These are phyloP conservation scores for Saccharomycopsis fibuligera DNA, from an alignment of 805 yeast species.

Conservation along the genomic window DNA sequence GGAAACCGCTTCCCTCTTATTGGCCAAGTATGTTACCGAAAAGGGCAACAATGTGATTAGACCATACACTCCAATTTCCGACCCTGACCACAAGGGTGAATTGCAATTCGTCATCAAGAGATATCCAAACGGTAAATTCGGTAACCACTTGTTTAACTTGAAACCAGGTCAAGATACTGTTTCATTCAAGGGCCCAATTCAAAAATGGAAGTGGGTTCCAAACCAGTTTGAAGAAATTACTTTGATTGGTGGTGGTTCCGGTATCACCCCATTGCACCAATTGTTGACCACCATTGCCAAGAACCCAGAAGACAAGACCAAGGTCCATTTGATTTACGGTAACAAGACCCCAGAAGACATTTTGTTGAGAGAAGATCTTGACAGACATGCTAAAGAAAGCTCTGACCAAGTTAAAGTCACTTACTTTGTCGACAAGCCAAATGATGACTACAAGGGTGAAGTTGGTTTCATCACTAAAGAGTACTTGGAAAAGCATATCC, in stretches of 20 bases:
- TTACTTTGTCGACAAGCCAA: conserved; percentile 74
- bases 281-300: conserved; percentile 66
- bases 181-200: conserved; percentile 89
- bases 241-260: conserved; percentile 93
- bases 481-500: conserved; percentile 51
- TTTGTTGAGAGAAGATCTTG: conserved; percentile 72
- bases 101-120: conserved; percentile 78
- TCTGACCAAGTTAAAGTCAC: conserved; percentile 73
- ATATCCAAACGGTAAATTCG: conserved; percentile 81
- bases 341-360: conserved; percentile 73
- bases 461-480: conserved; percentile 78
- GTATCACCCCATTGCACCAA: conserved; percentile 95
- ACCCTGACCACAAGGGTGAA: conserved; percentile 60
- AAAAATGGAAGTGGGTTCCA: conserved; percentile 86
- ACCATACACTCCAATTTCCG: conserved; percentile 84
- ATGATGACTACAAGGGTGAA: conserved; percentile 32
- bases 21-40: conserved; percentile 75
- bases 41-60: conserved; percentile 85
- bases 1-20: conserved; percentile 67
- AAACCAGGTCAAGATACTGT: conserved; percentile 77
- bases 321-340: conserved; percentile 79
- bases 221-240: conserved; percentile 76
- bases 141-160: conserved; percentile 62
- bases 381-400: conserved; percentile 53
- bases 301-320: conserved; percentile 84